phyloP scores from a whole-genome alignment of 495 filamentous ascomycete species.

The Aspergillus wentii region DNA sequence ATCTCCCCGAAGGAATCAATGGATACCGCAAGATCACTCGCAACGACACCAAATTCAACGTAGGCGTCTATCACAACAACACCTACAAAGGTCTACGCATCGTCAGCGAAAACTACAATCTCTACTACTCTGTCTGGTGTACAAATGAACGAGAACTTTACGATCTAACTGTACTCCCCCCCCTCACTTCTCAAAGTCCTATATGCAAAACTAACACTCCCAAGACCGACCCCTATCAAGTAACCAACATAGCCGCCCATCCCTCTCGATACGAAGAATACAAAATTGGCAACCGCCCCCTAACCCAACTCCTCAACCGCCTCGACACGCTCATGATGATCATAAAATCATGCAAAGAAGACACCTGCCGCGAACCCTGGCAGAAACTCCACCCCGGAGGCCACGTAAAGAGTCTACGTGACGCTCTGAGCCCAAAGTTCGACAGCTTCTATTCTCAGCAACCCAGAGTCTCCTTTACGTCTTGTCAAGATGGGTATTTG shows the following conservation, averaged over 20 bases:
- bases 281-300: slow-evolving; percentile 16
- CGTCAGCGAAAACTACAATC: slow-evolving; percentile 38
- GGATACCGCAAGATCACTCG: not conserved
- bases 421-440: slow-evolving; percentile 40
- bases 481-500: slow-evolving; percentile 59
- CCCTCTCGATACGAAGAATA: slow-evolving; percentile 12
- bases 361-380: slow-evolving; percentile 52
- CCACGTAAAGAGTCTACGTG: slow-evolving; percentile 25
- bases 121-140: slow-evolving; percentile 58
- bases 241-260: slow-evolving; percentile 41
- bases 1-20: not conserved
- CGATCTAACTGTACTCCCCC: slow-evolving; percentile 46
- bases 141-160: slow-evolving; percentile 53
- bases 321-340: slow-evolving; percentile 56
- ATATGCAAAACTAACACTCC: slow-evolving; percentile 7
- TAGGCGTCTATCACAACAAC: too few relatives aligned
- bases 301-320: slow-evolving; percentile 40
- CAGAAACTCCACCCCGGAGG: slow-evolving; percentile 47
- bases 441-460: slow-evolving; percentile 55
- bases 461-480: slow-evolving; percentile 46
- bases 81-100: slow-evolving; percentile 54
- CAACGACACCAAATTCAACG: slow-evolving; percentile 15
- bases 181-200: too few relatives aligned
- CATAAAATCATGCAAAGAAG: slow-evolving; percentile 54
- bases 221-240: slow-evolving; percentile 54